A percentile compares a stretch with the other conserved stretches of the same genome.
Evolutionary conservation across 2,329 filamentous ascomycete genomes (phyloP).

Genomic region (Penicillium rolfsii): DNA sequence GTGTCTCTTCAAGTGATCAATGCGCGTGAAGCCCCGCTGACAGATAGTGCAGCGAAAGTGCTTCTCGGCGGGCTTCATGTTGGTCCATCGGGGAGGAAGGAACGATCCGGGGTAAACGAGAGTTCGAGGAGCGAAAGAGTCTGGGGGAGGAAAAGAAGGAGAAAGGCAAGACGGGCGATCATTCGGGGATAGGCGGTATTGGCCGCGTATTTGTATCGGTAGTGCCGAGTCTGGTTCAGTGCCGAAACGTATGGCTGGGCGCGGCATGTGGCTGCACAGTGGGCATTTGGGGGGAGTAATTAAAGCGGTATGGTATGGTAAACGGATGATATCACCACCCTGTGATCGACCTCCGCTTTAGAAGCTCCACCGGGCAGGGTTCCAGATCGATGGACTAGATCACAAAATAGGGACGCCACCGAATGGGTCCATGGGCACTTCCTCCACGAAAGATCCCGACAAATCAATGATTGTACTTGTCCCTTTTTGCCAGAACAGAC

Average conservation of each 20-base stretch:
- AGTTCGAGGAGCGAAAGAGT: constrained; percentile 9
- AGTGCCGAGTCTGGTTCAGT: neutral
- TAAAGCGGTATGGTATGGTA: neutral
- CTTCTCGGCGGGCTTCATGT: constrained; percentile 46
- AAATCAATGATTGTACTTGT: neutral
- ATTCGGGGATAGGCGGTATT: constrained; percentile 18
- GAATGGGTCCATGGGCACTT: neutral
- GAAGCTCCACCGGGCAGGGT: neutral
- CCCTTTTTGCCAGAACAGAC: neutral
- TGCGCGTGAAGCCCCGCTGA: constrained; percentile 51
- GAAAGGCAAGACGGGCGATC: neutral
- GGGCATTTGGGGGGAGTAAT: neutral
- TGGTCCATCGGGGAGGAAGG: constrained; percentile 36
- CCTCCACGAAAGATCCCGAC: neutral
- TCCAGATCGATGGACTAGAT: neutral
- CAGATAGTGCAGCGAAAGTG: constrained; percentile 51
- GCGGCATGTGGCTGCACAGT: neutral
- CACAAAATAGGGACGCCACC: neutral
- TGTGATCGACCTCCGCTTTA: neutral
- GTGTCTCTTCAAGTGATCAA: constrained; percentile 54
- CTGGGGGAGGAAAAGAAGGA: neutral
- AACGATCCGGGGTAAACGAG: constrained; percentile 29
- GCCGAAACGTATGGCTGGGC: neutral
- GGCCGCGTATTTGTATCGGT: constrained; percentile 4
- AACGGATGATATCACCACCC: neutral